These are phyloP conservation scores for Strobilomyces echinocephalus DNA, from an alignment of 768 basidiomycete genomes.

Conservation along the genomic window DNA sequence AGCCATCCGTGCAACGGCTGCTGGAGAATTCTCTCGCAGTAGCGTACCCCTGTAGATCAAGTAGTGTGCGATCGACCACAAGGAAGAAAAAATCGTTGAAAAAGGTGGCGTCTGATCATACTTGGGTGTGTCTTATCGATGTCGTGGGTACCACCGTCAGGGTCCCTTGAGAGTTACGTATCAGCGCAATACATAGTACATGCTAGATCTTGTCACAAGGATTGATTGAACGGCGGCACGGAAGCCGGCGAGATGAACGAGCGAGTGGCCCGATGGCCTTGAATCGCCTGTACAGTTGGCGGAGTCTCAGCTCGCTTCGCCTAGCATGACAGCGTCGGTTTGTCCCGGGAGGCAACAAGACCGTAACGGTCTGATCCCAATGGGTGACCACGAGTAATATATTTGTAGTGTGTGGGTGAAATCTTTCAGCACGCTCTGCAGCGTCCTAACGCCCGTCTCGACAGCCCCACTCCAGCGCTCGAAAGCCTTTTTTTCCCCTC, in stretches of 20 bases:
- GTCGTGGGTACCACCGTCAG: no score
- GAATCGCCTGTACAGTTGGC: no score
- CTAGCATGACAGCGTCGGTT: slow-evolving; percentile 4
- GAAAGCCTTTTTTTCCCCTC: background rate
- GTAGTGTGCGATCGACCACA: no score
- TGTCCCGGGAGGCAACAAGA: slow-evolving; percentile 5
- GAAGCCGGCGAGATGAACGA: background rate
- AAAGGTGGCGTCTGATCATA: no score
- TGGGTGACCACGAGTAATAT: background rate
- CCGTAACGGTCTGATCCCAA: background rate
- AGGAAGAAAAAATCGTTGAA: no score
- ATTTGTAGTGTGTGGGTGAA: slow-evolving; percentile 2
- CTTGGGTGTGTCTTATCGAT: no score
- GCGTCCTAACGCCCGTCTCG: slow-evolving; percentile 6
- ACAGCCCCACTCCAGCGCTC: slow-evolving; percentile 7
- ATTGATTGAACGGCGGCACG: background rate
- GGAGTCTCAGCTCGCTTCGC: no score
- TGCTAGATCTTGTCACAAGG: background rate
- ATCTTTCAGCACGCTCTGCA: background rate
- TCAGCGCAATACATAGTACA: no score
- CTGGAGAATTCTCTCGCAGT: no score
- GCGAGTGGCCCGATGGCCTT: background rate
- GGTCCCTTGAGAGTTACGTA: background rate
- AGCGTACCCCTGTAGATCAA: no score
- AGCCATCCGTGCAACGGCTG: background rate